A percentile compares a stretch with the other conserved stretches of the same genome.
Conservation (phyloP, 352 stramenopile genomes). For the Phytophthora parvispora region DNA sequence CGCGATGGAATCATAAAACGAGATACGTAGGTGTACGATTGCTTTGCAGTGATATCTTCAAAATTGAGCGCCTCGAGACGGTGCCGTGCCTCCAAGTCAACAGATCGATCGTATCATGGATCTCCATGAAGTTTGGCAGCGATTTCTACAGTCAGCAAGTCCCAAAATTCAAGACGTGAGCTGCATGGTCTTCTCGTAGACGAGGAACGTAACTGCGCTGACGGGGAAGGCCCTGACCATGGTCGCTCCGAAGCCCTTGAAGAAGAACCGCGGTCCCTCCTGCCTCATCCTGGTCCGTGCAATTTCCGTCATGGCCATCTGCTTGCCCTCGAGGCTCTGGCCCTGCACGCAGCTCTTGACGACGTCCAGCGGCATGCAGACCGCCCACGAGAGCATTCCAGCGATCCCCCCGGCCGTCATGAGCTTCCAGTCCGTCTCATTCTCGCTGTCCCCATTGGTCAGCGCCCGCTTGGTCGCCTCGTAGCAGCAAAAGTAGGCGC, state of each 20-base stretch:
- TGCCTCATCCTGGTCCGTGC: constrained; percentile 50
- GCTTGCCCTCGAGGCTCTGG: constrained; percentile 52
- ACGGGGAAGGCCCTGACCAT: constrained; percentile 88
- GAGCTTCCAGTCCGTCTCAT: constrained; percentile 75
- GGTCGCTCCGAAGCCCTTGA: constrained; percentile 85
- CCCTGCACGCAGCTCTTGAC: constrained; percentile 93
- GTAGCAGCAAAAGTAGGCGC: constrained; percentile 86
- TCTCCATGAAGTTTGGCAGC: too few relatives aligned
- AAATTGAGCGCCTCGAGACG: too few relatives aligned
- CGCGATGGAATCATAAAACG: too few relatives aligned
- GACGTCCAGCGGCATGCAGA: constrained; percentile 90
- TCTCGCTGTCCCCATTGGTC: constrained; percentile 57
- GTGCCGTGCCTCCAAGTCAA: too few relatives aligned
- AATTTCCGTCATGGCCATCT: constrained; percentile 58
- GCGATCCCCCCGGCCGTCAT: constrained; percentile 82
- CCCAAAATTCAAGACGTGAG: constrained; percentile 61
- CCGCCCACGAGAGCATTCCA: constrained; percentile 81
- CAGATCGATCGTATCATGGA: too few relatives aligned
- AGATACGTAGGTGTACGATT: too few relatives aligned
- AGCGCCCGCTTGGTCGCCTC: constrained; percentile 72
- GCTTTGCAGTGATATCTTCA: too few relatives aligned
- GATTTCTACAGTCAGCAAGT: too few relatives aligned
- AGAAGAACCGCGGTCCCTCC: constrained; percentile 76
- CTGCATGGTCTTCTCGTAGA: constrained; percentile 89
- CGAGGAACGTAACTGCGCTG: constrained; percentile 87